phyloP scores from a whole-genome alignment of 2,329 filamentous ascomycete species.

The Rutstroemia sp. region DNA sequence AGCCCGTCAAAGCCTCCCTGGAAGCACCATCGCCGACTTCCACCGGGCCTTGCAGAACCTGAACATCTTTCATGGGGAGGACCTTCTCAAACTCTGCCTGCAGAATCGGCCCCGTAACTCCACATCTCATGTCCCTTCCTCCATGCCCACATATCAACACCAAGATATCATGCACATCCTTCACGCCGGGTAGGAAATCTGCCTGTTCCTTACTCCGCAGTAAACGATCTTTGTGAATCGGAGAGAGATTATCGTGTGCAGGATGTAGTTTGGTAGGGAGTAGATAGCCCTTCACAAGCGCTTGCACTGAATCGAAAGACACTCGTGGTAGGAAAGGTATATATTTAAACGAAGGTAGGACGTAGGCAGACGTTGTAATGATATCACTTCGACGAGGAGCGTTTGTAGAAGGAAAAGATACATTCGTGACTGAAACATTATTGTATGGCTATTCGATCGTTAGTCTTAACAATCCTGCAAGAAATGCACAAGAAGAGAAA shows the following conservation, averaged over 20 bases:
- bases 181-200: slow-evolving; percentile 46
- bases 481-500: neutral
- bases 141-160: slow-evolving; percentile 87
- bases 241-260: slow-evolving; percentile 50
- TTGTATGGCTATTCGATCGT: slow-evolving; percentile 63
- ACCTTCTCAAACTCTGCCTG: slow-evolving; percentile 60
- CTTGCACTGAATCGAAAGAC: slow-evolving; percentile 46
- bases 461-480: slow-evolving; percentile 1
- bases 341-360: slow-evolving; percentile 80
- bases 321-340: slow-evolving; percentile 62
- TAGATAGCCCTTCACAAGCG: slow-evolving; percentile 57
- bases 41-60: slow-evolving; percentile 41
- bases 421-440: slow-evolving; percentile 68
- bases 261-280: slow-evolving; percentile 56
- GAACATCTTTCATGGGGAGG: slow-evolving; percentile 42
- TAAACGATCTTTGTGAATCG: slow-evolving; percentile 46
- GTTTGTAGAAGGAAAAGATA: slow-evolving; percentile 58
- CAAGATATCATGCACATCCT: slow-evolving; percentile 58
- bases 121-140: slow-evolving; percentile 74
- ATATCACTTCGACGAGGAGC: slow-evolving; percentile 30
- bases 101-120: slow-evolving; percentile 68
- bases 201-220: slow-evolving; percentile 45
- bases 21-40: slow-evolving; percentile 5
- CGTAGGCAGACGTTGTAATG: slow-evolving; percentile 58
- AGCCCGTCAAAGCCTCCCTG: slow-evolving; percentile 36